These are phyloP conservation scores for Secale cereale DNA, from an alignment of 176 grass and related monocot genomes.

Conservation along the genomic window DNA sequence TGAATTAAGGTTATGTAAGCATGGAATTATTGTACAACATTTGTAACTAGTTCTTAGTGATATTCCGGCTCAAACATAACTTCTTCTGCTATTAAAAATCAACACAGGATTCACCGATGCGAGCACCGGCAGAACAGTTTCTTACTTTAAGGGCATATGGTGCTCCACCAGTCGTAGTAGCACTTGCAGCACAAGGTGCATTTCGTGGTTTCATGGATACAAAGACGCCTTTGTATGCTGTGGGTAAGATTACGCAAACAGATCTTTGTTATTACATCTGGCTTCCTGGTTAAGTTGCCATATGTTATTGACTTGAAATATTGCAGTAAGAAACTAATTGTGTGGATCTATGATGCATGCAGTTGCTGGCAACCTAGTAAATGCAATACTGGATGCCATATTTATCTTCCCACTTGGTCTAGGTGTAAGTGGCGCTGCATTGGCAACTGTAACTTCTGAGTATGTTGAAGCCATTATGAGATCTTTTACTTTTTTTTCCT, in stretches of 20 bases:
- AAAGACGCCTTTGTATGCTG: constrained; percentile 88
- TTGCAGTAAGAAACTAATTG: not conserved
- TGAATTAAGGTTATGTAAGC: not conserved
- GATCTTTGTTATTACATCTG: not conserved
- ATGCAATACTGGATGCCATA: constrained; percentile 70
- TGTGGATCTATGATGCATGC: not conserved
- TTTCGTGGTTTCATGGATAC: constrained; percentile 98
- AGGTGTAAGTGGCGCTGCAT: constrained; percentile 84
- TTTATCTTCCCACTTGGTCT: constrained; percentile 85
- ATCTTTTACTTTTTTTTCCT: constrained; percentile 6
- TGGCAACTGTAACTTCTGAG: constrained; percentile 89
- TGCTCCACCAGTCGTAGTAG: constrained; percentile 81
- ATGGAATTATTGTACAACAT: not conserved
- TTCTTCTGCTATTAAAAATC: not conserved
- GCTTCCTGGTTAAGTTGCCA: not conserved
- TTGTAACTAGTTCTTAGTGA: not conserved
- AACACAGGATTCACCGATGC: constrained; percentile 85
- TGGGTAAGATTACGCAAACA: constrained; percentile 41
- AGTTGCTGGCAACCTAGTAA: constrained; percentile 87
- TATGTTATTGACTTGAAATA: not conserved
- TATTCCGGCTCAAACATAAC: not conserved
- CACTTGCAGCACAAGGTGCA: constrained; percentile 90
- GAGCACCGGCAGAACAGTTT: constrained; percentile 78
- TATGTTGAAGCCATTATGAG: constrained; percentile 50
- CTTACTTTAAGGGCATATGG: constrained; percentile 82